Evolutionary conservation across 2,329 filamentous ascomycete genomes (phyloP).

Genomic region (Cercospora sp.): DNA sequence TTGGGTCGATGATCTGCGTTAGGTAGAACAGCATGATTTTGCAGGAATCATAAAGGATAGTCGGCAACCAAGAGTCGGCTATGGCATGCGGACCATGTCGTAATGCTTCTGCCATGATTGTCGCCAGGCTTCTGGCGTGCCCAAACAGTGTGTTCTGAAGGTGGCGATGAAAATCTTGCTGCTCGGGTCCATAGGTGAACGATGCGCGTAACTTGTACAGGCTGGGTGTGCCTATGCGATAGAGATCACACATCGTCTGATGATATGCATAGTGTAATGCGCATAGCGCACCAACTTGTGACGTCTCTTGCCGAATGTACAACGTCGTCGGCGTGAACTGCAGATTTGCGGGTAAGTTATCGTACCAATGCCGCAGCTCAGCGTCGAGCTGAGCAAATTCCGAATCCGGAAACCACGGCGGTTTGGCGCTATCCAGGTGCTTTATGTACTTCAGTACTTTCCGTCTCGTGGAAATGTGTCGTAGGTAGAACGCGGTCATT

Average conservation of each 20-base stretch:
- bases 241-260: slow-evolving; percentile 32
- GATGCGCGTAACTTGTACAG: slow-evolving; percentile 29
- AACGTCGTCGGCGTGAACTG: slow-evolving; percentile 30
- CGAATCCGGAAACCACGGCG: slow-evolving; percentile 29
- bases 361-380: slow-evolving; percentile 28
- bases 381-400: slow-evolving; percentile 31
- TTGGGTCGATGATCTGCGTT: slow-evolving; percentile 29
- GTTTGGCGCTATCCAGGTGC: slow-evolving; percentile 27
- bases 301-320: slow-evolving; percentile 31
- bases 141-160: slow-evolving; percentile 29
- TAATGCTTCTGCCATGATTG: slow-evolving; percentile 29
- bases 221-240: slow-evolving; percentile 24
- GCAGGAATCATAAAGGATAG: slow-evolving; percentile 31
- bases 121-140: slow-evolving; percentile 28
- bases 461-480: slow-evolving; percentile 28
- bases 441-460: slow-evolving; percentile 32
- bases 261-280: slow-evolving; percentile 30
- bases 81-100: slow-evolving; percentile 30
- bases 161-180: slow-evolving; percentile 25
- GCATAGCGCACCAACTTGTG: slow-evolving; percentile 29
- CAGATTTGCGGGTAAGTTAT: slow-evolving; percentile 29
- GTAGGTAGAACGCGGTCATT: slow-evolving; percentile 30
- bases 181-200: slow-evolving; percentile 28
- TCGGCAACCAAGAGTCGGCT: slow-evolving; percentile 29
- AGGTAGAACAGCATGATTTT: slow-evolving; percentile 33